Base-by-base conservation (phyloP, 768 basidiomycete species). In the Termitomyces sp. region DNA sequence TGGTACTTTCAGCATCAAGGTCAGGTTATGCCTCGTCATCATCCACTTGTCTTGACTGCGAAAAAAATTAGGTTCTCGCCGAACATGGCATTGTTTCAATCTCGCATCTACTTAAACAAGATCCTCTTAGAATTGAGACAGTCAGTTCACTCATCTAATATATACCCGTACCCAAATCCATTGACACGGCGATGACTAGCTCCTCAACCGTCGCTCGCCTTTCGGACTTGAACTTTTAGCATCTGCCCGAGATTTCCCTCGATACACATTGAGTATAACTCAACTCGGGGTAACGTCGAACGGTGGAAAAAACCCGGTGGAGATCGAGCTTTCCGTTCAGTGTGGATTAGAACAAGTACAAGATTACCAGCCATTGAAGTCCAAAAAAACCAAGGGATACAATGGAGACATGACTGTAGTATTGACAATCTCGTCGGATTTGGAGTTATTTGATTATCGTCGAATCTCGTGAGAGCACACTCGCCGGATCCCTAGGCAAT, bases 391-490 rank as follows among this genome's bases (percentile, higher is more conserved):
- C 2, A 80, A 77, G 59, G 63, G 66, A 51, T 66, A 72, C n/a
- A 67, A 66, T 43, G 67, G 70, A 7, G 82, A 86, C 57, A 85
- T 83, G 77, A 90, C 91, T 0, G 75, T 80, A 27, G 74, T 94
- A n/a, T 68, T 93, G 40, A 86, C 87, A 4, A 44, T 89, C 36
- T 90, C 87, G 0, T 91, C 90, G 1, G 91, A 93, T 65, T 69
- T 83, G 61, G 77, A 80, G 22, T 83, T 87, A 49, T 68, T 96
- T 53, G 90, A 93, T 64, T 94, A 88, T 65, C 84, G 92, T 29
- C 81, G 89, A 20, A 89, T 89, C 41, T 75, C 80, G 93, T 93
- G 61, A 58, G 75, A 66, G 12, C 16, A n/a, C 40, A 31, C n/a
- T 33, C 52, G 45, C 32, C 52, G 45, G n/a, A 43, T 23, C 10